These are phyloP conservation scores for Coemansia sp. DNA, from an alignment of 192 early-diverging fungal species.

Conservation along the genomic window DNA sequence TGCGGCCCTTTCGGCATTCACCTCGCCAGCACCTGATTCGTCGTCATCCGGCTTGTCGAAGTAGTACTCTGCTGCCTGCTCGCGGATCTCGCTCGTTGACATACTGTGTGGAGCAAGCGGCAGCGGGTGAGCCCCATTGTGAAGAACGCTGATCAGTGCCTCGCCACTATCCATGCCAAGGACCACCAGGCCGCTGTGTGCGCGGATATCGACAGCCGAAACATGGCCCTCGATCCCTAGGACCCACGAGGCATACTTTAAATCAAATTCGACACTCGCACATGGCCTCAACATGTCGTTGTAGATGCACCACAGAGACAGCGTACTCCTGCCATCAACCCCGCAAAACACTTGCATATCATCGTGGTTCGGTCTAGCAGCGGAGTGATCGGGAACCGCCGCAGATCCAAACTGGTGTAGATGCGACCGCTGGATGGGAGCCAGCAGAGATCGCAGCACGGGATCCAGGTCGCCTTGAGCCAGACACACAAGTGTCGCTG, in stretches of 20 bases:
- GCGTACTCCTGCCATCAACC: neutral
- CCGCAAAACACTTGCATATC: conserved; percentile 13
- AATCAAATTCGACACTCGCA: conserved; percentile 10
- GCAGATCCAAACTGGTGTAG: neutral
- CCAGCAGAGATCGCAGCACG: neutral
- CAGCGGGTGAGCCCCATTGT: neutral
- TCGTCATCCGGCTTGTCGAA: neutral
- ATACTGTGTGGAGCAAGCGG: neutral
- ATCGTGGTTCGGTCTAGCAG: neutral
- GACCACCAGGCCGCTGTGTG: conserved; percentile 29
- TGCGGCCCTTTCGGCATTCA: neutral
- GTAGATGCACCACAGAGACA: conserved; percentile 38
- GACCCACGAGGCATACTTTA: conserved; percentile 14
- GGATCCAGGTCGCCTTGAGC: conserved; percentile 8
- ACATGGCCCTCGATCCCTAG: conserved; percentile 25
- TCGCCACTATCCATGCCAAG: conserved; percentile 39
- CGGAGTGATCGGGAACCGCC: neutral
- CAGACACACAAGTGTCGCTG: neutral
- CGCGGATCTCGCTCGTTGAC: conserved; percentile 10
- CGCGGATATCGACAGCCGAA: conserved; percentile 8
- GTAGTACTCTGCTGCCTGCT: conserved; percentile 18
- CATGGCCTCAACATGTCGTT: conserved; percentile 10
- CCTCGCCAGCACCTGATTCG: neutral
- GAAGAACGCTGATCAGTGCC: conserved; percentile 21
- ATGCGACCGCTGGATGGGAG: neutral